Conservation (phyloP, 2,329 filamentous ascomycete genomes). For the Pseudocercospora crystallina region DNA sequence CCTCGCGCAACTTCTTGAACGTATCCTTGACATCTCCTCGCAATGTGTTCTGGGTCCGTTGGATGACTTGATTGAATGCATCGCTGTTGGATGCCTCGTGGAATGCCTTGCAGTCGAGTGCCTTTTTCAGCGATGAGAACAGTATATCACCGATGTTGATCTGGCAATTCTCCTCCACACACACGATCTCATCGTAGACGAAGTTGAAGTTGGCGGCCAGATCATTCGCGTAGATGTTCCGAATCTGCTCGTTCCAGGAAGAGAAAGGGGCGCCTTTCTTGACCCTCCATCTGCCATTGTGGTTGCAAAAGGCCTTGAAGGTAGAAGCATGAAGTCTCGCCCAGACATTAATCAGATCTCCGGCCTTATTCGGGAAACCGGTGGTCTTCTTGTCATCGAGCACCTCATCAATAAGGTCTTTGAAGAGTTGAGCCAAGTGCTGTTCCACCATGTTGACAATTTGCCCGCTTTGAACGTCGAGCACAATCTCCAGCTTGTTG, state of each 20-base stretch:
- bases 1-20: too few species aligned
- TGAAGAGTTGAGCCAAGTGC: background rate
- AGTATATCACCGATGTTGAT: slow-evolving; percentile 3
- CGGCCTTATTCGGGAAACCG: background rate
- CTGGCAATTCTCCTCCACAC: background rate
- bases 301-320: slow-evolving; percentile 9
- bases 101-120: background rate
- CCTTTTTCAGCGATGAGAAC: background rate
- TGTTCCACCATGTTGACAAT: background rate
- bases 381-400: slow-evolving; percentile 1
- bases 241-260: slow-evolving; percentile 9
- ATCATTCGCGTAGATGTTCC: background rate
- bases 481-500: background rate
- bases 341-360: slow-evolving; percentile 6
- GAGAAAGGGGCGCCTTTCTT: background rate
- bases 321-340: background rate
- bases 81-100: background rate
- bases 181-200: background rate
- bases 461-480: background rate
- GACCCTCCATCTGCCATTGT: slow-evolving; percentile 9
- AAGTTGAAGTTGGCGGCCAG: background rate
- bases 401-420: background rate
- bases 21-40: too few species aligned
- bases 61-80: background rate
- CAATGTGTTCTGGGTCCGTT: background rate